Conservation (phyloP, 768 basidiomycete genomes). For the Daedaleopsis nitida region DNA sequence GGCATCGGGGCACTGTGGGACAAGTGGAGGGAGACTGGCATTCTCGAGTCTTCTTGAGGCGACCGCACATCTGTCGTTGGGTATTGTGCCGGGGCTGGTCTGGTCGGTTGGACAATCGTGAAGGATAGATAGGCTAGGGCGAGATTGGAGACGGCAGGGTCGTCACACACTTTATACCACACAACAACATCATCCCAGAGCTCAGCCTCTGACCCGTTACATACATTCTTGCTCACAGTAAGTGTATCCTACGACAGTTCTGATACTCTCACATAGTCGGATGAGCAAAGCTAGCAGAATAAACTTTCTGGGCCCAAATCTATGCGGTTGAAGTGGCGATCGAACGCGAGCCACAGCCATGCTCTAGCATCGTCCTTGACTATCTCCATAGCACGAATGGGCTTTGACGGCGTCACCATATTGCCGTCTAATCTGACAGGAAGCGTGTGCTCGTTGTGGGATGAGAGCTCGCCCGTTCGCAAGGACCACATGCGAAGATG, state of each 20-base stretch:
- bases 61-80: not conserved
- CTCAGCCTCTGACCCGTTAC: constrained; percentile 12
- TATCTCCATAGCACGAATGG: constrained; percentile 52
- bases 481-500: constrained; percentile 73
- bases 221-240: constrained; percentile 7
- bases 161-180: constrained; percentile 24
- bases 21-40: constrained; percentile 87
- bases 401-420: constrained; percentile 39
- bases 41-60: constrained; percentile 48
- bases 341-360: constrained; percentile 56
- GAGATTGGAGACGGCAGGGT: constrained; percentile 20
- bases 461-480: constrained; percentile 47
- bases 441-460: not conserved
- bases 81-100: not conserved
- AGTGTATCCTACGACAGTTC: not conserved
- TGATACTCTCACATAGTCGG: not conserved
- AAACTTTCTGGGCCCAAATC: constrained; percentile 5
- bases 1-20: constrained; percentile 85
- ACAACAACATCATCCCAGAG: not conserved
- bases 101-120: not conserved
- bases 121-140: constrained; percentile 6
- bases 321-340: constrained; percentile 38
- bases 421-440: constrained; percentile 22
- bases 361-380: constrained; percentile 41
- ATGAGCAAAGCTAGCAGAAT: not conserved